Evolutionary conservation across 2,329 filamentous ascomycete genomes (phyloP).

Genomic region (Endothia cerciana): DNA sequence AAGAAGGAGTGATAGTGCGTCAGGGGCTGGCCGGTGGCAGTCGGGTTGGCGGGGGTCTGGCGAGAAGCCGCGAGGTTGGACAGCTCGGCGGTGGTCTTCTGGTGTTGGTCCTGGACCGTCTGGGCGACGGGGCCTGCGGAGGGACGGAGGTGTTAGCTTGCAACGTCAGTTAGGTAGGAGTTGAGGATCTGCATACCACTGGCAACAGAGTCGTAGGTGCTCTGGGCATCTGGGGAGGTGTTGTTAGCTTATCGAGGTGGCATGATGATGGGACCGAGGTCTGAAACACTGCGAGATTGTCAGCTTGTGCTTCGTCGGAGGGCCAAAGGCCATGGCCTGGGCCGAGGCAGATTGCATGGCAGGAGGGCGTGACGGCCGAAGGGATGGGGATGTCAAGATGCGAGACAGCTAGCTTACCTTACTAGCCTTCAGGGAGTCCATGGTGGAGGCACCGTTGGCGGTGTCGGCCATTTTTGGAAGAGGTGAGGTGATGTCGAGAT

Average conservation of each 20-base stretch:
- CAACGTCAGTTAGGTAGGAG: not conserved
- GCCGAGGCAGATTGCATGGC: not conserved
- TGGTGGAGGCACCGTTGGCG: conserved; percentile 51
- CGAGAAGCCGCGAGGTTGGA: conserved; percentile 62
- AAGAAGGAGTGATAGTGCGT: conserved; percentile 76
- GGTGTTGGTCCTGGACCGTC: conserved; percentile 59
- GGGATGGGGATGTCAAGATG: no score
- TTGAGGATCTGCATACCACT: conserved; percentile 43
- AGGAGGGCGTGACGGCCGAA: not conserved
- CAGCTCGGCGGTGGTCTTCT: conserved; percentile 60
- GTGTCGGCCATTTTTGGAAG: conserved; percentile 46
- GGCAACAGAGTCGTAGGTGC: conserved; percentile 52
- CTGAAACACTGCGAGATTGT: conserved; percentile 42
- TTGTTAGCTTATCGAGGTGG: conserved; percentile 40
- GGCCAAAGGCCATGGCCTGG: not conserved
- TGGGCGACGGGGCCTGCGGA: conserved; percentile 60
- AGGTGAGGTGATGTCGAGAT: conserved; percentile 24
- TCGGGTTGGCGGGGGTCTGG: conserved; percentile 55
- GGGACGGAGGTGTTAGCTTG: conserved; percentile 11
- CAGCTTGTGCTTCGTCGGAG: conserved; percentile 34
- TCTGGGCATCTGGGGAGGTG: conserved; percentile 48
- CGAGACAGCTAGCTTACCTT: conserved; percentile 46
- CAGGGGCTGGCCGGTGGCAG: conserved; percentile 65
- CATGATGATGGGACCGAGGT: conserved; percentile 23
- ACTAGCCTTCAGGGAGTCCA: conserved; percentile 57